These are phyloP conservation scores for Rhinocladiella similis DNA, from an alignment of 2,329 filamentous ascomycete species.

Conservation along the genomic window DNA sequence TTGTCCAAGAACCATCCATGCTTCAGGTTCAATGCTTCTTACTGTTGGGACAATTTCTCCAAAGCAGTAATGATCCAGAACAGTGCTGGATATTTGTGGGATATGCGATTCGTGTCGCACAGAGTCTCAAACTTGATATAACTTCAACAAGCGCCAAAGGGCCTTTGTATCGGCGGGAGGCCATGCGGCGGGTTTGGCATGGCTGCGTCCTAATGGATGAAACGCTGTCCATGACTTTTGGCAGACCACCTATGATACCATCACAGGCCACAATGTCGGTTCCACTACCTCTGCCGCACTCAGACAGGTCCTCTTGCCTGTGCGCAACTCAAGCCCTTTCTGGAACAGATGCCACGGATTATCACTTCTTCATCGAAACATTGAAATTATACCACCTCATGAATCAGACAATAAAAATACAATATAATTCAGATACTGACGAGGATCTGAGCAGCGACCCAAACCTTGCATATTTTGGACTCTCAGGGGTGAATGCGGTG, in stretches of 20 bases:
- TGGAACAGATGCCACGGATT: not conserved
- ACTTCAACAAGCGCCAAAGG: constrained; percentile 37
- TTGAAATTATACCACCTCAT: constrained; percentile 15
- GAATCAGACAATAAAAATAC: constrained; percentile 10
- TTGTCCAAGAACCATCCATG: constrained; percentile 41
- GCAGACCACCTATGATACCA: constrained; percentile 15
- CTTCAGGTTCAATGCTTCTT: constrained; percentile 50
- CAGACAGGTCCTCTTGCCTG: too few species aligned
- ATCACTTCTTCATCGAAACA: constrained; percentile 20
- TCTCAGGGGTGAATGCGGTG: constrained; percentile 5
- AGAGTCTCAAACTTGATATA: constrained; percentile 48
- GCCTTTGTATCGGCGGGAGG: constrained; percentile 31
- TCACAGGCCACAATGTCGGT: constrained; percentile 9
- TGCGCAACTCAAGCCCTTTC: not conserved
- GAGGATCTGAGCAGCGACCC: not conserved
- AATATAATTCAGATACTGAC: constrained; percentile 5
- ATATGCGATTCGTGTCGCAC: constrained; percentile 47
- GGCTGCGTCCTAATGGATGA: constrained; percentile 40
- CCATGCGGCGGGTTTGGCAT: constrained; percentile 33
- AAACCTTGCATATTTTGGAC: constrained; percentile 8
- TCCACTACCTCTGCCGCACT: constrained; percentile 10
- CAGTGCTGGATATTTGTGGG: constrained; percentile 54
- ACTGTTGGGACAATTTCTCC: constrained; percentile 50
- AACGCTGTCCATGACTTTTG: constrained; percentile 19
- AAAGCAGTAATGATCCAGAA: constrained; percentile 49